Evolutionary conservation across 805 yeast species (phyloP).

Genomic region (Barnettozyma californica): DNA sequence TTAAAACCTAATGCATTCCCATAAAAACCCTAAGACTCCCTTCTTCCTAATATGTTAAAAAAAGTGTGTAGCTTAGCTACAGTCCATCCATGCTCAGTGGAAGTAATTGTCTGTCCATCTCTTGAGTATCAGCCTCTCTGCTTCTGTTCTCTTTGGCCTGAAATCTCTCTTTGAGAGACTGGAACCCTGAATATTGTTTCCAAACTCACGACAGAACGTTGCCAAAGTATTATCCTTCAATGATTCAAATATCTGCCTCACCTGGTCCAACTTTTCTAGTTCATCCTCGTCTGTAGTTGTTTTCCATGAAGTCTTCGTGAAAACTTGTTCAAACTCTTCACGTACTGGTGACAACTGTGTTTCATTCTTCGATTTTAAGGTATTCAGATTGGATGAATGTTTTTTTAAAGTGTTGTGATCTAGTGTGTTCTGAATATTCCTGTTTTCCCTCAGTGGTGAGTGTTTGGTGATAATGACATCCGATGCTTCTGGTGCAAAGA

Average conservation of each 20-base stretch:
- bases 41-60: neutral
- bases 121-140: slow-evolving; percentile 40
- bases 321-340: slow-evolving; percentile 7
- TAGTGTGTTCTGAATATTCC: slow-evolving; percentile 6
- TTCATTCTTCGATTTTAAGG: neutral
- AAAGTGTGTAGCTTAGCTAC: neutral
- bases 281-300: slow-evolving; percentile 13
- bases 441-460: slow-evolving; percentile 16
- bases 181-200: slow-evolving; percentile 2
- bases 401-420: neutral
- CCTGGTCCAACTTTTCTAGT: slow-evolving; percentile 14
- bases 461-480: slow-evolving; percentile 19
- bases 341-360: neutral
- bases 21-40: neutral
- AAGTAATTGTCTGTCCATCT: slow-evolving; percentile 43
- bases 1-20: neutral
- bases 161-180: neutral
- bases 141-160: slow-evolving; percentile 18
- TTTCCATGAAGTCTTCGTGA: slow-evolving; percentile 6
- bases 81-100: neutral
- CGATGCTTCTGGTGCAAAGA: slow-evolving; percentile 9
- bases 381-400: neutral
- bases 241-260: slow-evolving; percentile 11
- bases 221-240: slow-evolving; percentile 14
- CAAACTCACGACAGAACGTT: slow-evolving; percentile 8